These are phyloP conservation scores for Trichosporon ovoides DNA, from an alignment of 1,284 basidiomycete species.

Conservation along the genomic window DNA sequence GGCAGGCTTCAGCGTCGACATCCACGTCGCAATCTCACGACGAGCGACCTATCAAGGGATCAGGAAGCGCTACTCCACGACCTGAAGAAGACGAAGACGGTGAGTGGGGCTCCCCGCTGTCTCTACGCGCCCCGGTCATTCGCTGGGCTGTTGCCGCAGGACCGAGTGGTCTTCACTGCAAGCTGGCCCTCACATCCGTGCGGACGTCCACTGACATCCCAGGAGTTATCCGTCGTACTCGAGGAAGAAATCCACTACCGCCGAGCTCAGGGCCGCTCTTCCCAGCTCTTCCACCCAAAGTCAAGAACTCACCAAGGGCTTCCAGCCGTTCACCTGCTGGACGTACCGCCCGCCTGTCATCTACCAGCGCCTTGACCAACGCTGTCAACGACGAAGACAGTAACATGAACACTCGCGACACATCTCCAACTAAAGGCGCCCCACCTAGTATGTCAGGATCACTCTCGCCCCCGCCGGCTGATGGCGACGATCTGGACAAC, in stretches of 20 bases:
- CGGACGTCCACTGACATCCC: conserved; percentile 1
- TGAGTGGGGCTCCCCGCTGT: conserved; percentile 7
- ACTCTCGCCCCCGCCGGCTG: conserved; percentile 37
- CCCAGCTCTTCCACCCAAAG: conserved; percentile 43
- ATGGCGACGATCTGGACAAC: conserved; percentile 24
- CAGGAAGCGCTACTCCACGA: conserved; percentile 22
- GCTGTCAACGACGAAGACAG: conserved; percentile 19
- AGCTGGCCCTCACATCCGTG: background rate
- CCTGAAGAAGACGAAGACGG: conserved; percentile 24
- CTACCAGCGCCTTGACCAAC: conserved; percentile 22
- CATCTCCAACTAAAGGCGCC: conserved; percentile 19
- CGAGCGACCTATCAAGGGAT: conserved; percentile 15
- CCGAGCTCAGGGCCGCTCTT: conserved; percentile 44
- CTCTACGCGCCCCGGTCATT: background rate
- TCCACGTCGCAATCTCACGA: conserved; percentile 21
- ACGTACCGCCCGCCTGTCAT: conserved; percentile 10
- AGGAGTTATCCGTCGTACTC: conserved; percentile 35
- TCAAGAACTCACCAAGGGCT: conserved; percentile 33
- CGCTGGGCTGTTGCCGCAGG: background rate
- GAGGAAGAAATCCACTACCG: conserved; percentile 42
- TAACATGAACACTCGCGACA: conserved; percentile 7
- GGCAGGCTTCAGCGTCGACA: conserved; percentile 22
- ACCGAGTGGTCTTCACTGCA: background rate
- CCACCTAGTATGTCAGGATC: conserved; percentile 17
- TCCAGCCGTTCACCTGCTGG: conserved; percentile 20